Percentiles rank a stretch among this genome's conserved stretches.
phyloP scores from a whole-genome alignment of 164 flowering plant genomes.

The Kalanchoe fedtschenkoi region DNA sequence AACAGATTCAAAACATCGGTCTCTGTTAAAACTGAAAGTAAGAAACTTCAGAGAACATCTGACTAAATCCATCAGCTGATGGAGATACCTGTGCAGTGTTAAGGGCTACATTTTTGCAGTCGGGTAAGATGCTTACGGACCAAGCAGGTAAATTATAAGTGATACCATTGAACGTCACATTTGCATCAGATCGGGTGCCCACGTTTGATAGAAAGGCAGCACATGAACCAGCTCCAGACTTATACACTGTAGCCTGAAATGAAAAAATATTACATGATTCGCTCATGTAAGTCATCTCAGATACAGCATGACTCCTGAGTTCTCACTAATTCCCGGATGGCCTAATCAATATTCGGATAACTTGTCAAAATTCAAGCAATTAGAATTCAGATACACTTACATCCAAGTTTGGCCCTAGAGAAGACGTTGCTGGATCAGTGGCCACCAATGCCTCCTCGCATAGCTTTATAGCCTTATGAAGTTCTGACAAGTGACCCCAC shows the following conservation, averaged over 20 bases:
- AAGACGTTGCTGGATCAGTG: conserved; percentile 54
- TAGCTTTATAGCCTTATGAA: conserved; percentile 86
- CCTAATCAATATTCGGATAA: not conserved
- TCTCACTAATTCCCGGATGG: not conserved
- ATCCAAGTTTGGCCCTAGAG: conserved; percentile 75
- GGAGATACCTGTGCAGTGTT: conserved; percentile 84
- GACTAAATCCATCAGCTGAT: not conserved
- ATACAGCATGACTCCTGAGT: not conserved
- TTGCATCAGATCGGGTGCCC: conserved; percentile 57
- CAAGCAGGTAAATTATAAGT: conserved; percentile 84
- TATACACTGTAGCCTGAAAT: conserved; percentile 68
- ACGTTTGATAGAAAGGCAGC: conserved; percentile 88
- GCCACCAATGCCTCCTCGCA: conserved; percentile 76
- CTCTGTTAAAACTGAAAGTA: not conserved
- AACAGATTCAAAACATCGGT: too few relatives aligned
- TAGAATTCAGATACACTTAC: conserved; percentile 21
- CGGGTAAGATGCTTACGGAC: conserved; percentile 99
- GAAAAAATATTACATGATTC: too few relatives aligned
- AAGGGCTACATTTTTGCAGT: conserved; percentile 85
- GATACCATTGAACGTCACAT: conserved; percentile 70
- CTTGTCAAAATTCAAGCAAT: not conserved
- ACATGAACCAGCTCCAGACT: conserved; percentile 65
- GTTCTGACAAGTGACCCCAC: conserved; percentile 87
- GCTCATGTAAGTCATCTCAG: not conserved
- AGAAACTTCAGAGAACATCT: not conserved